Base-by-base conservation (phyloP, 805 yeast species). In the Groenewaldozyma salmanticensis region DNA sequence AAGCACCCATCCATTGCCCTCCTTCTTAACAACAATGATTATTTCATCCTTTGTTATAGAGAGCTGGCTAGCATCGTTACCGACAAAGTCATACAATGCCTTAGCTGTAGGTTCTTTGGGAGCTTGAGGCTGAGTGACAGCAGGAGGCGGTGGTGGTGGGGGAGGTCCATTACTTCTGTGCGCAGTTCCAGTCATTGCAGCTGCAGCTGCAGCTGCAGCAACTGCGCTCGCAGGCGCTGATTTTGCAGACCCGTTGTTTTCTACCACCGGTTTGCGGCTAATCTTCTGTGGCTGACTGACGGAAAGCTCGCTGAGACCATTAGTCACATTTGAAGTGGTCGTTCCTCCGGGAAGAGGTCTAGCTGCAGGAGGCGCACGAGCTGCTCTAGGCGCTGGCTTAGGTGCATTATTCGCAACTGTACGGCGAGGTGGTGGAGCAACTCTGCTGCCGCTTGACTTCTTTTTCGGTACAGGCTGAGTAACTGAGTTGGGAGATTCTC, bases 1-100 rank as follows among this genome's bases (percentile, higher is more conserved):
- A 43, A 92, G 69, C 52, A 95, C 90, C 99, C 99, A 92, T 15
- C 96, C 95, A 47, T 84, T 88, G 35, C 79, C 77, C 43, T 81
- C 84, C 48, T 81, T 77, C 54, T 74, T 79, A 2, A 78, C 65
- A 27, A 92, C 75, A 46, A 76, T 76, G 29, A 90, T 77, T 36
- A 85, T 66, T 35, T 83, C 82, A 44, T 83, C 95, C 53, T 81
- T 82, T 4, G 70, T 63, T 31, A 90, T 68, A 4, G 96, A 86
- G 44, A 88, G 67, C 52, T 79, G 87, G 5, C 92, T 79, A 1
- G 94, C 79, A 15, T 90, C 92, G 1, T 87, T 74, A 4, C 96
- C 96, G 17, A 79, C 81, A 61, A 83, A 90, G 52, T 87, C 96
- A 57, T 82, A 90, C 31, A 85, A 75, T 0, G 94, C 97, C 53